phyloP scores from a whole-genome alignment of 495 filamentous ascomycete species.

The Lophiotrema nucula region DNA sequence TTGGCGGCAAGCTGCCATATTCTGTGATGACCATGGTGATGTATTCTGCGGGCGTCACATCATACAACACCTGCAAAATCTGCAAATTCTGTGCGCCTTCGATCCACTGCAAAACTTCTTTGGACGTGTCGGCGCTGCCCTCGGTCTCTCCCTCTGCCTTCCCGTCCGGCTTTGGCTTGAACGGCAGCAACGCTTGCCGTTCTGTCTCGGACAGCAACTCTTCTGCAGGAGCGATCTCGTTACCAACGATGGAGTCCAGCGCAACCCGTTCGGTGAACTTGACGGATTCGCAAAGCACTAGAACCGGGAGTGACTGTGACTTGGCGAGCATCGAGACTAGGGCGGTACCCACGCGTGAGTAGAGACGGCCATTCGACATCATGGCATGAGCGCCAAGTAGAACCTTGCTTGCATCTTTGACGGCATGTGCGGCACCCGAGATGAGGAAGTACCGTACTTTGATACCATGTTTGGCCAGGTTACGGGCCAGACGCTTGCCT shows the following conservation, averaged over 20 bases:
- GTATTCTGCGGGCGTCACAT: slow-evolving; percentile 88
- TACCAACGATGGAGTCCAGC: slow-evolving; percentile 85
- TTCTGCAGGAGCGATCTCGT: slow-evolving; percentile 76
- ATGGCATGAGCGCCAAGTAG: slow-evolving; percentile 59
- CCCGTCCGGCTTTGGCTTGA: slow-evolving; percentile 37
- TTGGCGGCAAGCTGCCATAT: slow-evolving; percentile 82
- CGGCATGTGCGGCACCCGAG: slow-evolving; percentile 67
- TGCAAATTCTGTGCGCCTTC: slow-evolving; percentile 62
- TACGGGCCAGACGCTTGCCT: slow-evolving; percentile 71
- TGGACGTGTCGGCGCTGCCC: slow-evolving; percentile 34
- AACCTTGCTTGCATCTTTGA: slow-evolving; percentile 73
- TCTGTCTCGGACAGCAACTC: slow-evolving; percentile 52
- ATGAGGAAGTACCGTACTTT: slow-evolving; percentile 77
- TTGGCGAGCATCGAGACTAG: slow-evolving; percentile 84
- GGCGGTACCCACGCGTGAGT: slow-evolving; percentile 83
- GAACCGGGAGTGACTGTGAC: slow-evolving; percentile 70
- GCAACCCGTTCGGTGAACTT: slow-evolving; percentile 93
- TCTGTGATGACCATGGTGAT: slow-evolving; percentile 89
- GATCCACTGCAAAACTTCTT: slow-evolving; percentile 53
- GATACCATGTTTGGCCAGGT: slow-evolving; percentile 65
- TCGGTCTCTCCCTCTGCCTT: slow-evolving; percentile 41
- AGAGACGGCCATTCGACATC: slow-evolving; percentile 58
- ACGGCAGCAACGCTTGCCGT: slow-evolving; percentile 23
- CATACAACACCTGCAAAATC: slow-evolving; percentile 83
- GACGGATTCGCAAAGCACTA: slow-evolving; percentile 89